phyloP scores from a whole-genome alignment of 2,329 filamentous ascomycete species.

The Fusarium sp. region DNA sequence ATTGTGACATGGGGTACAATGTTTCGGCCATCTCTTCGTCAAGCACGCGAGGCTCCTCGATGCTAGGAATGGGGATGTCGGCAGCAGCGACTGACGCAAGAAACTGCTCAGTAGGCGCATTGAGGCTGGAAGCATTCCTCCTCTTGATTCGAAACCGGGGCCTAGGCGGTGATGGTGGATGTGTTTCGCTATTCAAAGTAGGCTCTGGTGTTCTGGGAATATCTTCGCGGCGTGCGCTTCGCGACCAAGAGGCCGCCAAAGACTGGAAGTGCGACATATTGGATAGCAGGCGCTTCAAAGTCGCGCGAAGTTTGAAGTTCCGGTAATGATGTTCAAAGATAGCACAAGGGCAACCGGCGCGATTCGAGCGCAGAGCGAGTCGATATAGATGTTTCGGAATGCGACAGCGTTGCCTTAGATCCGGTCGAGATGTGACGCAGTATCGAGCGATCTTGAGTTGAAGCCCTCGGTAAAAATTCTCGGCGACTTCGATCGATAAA shows the following conservation, averaged over 20 bases:
- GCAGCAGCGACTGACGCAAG: constrained; percentile 75
- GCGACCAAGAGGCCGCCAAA: constrained; percentile 58
- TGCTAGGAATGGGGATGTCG: constrained; percentile 73
- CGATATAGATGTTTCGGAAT: constrained; percentile 40
- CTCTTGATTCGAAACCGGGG: constrained; percentile 67
- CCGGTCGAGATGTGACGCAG: constrained; percentile 23
- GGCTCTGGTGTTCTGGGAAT: constrained; percentile 67
- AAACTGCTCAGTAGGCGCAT: constrained; percentile 73
- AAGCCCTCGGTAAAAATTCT: constrained; percentile 15
- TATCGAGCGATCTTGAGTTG: constrained; percentile 13
- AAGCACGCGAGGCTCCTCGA: constrained; percentile 65
- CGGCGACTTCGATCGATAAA: constrained; percentile 10
- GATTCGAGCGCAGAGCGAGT: constrained; percentile 29
- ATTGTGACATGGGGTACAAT: constrained; percentile 51
- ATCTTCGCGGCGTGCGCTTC: constrained; percentile 56
- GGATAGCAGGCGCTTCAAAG: constrained; percentile 25
- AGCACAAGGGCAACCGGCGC: constrained; percentile 7
- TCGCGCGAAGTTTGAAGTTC: constrained; percentile 19
- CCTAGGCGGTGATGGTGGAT: constrained; percentile 63
- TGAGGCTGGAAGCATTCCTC: constrained; percentile 64
- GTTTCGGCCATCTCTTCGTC: constrained; percentile 60
- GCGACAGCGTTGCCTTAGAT: constrained; percentile 44
- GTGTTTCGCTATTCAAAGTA: constrained; percentile 50
- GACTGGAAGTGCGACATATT: constrained; percentile 62
- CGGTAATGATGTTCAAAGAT: constrained; percentile 30